A percentile compares a stretch with the other conserved stretches of the same genome.
Conservation (phyloP, 2,329 filamentous ascomycete species). For the Pseudogymnoascus sp. region DNA sequence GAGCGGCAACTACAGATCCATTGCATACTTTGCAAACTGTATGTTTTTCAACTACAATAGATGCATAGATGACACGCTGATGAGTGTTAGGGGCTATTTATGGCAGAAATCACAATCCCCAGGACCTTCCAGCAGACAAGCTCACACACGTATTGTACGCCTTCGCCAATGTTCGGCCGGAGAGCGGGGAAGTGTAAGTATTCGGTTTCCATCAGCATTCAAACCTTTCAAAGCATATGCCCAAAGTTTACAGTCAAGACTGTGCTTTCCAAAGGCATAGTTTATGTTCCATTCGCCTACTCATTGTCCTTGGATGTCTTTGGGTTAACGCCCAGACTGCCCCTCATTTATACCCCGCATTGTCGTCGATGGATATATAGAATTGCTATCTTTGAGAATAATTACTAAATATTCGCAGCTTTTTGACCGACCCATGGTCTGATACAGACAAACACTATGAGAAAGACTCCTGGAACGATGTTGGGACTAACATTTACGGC, state of each 20-base stretch:
- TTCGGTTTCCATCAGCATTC: not conserved
- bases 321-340: not conserved
- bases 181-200: slow-evolving; percentile 69
- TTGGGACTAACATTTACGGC: slow-evolving; percentile 77
- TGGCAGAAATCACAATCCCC: slow-evolving; percentile 74
- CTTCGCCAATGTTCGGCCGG: slow-evolving; percentile 78
- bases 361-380: not conserved
- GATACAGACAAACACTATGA: slow-evolving; percentile 69
- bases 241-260: not conserved
- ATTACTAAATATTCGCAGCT: slow-evolving; percentile 21
- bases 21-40: slow-evolving; percentile 73
- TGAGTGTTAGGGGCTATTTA: slow-evolving; percentile 64
- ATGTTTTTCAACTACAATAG: slow-evolving; percentile 18
- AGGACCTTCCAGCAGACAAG: slow-evolving; percentile 72
- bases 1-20: slow-evolving; percentile 48
- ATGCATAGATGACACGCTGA: slow-evolving; percentile 15
- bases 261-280: not conserved
- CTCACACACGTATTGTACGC: slow-evolving; percentile 87
- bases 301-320: not conserved
- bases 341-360: not conserved
- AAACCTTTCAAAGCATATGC: not conserved
- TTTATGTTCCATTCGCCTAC: not conserved
- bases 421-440: slow-evolving; percentile 57
- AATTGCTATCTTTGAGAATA: not conserved
- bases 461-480: slow-evolving; percentile 63